Percentiles rank a stretch among this genome's conserved stretches.
These are phyloP conservation scores for Tulasnella sp. DNA, from an alignment of 768 basidiomycete genomes.

Conservation along the genomic window DNA sequence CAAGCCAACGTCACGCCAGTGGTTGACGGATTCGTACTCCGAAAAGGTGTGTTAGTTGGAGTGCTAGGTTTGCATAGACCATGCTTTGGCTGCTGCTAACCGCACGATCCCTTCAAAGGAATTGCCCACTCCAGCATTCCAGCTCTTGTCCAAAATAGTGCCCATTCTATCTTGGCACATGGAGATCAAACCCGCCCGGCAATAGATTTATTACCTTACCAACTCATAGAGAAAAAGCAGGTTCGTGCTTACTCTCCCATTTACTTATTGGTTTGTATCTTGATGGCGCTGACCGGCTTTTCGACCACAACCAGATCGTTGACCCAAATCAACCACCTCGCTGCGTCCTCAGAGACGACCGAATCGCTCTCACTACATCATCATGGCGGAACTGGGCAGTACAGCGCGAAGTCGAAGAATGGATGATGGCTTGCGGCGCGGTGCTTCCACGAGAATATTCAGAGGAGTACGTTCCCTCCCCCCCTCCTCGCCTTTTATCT, in stretches of 20 bases:
- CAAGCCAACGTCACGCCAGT: conserved; percentile 90
- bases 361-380: conserved; percentile 60
- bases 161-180: conserved; percentile 54
- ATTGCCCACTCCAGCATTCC: conserved; percentile 68
- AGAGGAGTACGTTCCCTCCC: conserved; percentile 54
- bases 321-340: conserved; percentile 58
- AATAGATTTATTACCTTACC: conserved; percentile 73
- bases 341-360: conserved; percentile 67
- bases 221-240: conserved; percentile 76
- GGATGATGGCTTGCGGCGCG: conserved; percentile 82
- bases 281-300: not conserved
- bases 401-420: conserved; percentile 78
- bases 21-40: conserved; percentile 93
- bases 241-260: conserved; percentile 33
- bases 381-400: conserved; percentile 80
- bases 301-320: conserved; percentile 48
- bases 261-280: conserved; percentile 15
- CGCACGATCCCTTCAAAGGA: conserved; percentile 40
- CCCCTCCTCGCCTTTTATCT: not conserved
- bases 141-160: conserved; percentile 70
- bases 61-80: not conserved
- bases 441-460: conserved; percentile 85
- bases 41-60: conserved; percentile 57
- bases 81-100: not conserved
- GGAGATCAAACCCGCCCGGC: conserved; percentile 44